Evolutionary conservation across 495 filamentous ascomycete genomes (phyloP).

Genomic region (Trichocladium uniseriatum): DNA sequence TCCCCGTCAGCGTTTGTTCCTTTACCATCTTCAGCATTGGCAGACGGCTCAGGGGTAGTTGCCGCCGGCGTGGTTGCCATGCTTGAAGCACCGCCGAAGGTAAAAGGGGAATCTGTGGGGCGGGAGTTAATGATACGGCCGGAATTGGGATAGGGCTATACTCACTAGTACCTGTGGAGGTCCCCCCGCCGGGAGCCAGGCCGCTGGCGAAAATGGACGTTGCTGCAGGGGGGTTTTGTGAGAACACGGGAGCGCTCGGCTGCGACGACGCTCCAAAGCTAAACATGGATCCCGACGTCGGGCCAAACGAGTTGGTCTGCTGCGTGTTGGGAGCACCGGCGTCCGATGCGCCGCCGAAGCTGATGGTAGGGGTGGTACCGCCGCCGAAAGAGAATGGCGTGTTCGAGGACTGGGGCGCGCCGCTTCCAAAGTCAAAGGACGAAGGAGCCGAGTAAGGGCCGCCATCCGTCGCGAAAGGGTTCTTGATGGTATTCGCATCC

Average conservation of each 20-base stretch:
- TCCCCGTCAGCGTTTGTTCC: constrained; percentile 41
- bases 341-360: constrained; percentile 24
- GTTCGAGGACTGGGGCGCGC: constrained; percentile 10
- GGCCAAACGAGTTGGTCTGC: constrained; percentile 11
- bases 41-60: constrained; percentile 51
- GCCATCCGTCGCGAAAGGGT: constrained; percentile 32
- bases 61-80: constrained; percentile 50
- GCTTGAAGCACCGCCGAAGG: constrained; percentile 41
- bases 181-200: constrained; percentile 31
- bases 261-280: constrained; percentile 18
- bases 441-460: constrained; percentile 24
- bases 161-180: constrained; percentile 39
- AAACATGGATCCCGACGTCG: constrained; percentile 10
- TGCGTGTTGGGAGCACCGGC: constrained; percentile 8
- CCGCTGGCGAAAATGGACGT: constrained; percentile 21
- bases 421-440: constrained; percentile 33
- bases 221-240: constrained; percentile 18
- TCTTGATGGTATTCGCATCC: constrained; percentile 26
- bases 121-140: constrained; percentile 22
- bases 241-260: constrained; percentile 15
- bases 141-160: too few species aligned
- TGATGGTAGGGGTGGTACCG: constrained; percentile 19
- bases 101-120: constrained; percentile 41
- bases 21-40: constrained; percentile 43
- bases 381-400: constrained; percentile 24